Base-by-base conservation (phyloP, 1,284 basidiomycete genomes). In the Abortiporus biennis region DNA sequence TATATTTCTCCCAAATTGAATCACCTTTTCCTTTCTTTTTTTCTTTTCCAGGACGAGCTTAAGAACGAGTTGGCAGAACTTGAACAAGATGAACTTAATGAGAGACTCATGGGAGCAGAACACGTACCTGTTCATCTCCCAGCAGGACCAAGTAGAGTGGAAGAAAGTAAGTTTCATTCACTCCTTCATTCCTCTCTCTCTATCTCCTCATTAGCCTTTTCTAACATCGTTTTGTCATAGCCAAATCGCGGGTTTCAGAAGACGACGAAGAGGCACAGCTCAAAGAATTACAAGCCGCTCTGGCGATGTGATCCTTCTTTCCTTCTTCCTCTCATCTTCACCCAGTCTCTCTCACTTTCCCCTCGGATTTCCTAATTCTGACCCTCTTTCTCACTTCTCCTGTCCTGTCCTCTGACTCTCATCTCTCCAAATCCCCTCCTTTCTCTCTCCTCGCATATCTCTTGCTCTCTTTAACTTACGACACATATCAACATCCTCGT, bases 191-290 rank as follows among this genome's bases (percentile, higher is more conserved):
- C 27, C n/a, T 29, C 27, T 9, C 9, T 8, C 9, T 9, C 27
- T n/a, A 9, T 29, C 27, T 9, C n/a, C 8, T n/a, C n/a, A n/a
- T 9, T n/a, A 29, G 9, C 27, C 27, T 9, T 29, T 8, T 9
- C 27, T 29, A 9, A n/a, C n/a, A 9, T 29, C n/a, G n/a, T 9
- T 29, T 29, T 8, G 9, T n/a, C 8, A 29, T n/a, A 29, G 27
- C 27, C 61, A 63, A 57, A 45, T 65, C 62, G 53, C 62, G 61
- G 50, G 76, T 71, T 41, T 83, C 80, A 55, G 91, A 95, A 59
- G 90, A 95, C 69, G 94, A 96, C 71, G 94, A 98, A 63, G 95
- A 94, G 53, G 85, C 79, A 35, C 86, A 98, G 66, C 80, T 99
- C 58, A 81, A 79, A 62, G 83, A 92, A 63, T 71, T 99, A 54